Conservation (phyloP, 2,329 filamentous ascomycete genomes). For the Ascochyta koolunga region DNA sequence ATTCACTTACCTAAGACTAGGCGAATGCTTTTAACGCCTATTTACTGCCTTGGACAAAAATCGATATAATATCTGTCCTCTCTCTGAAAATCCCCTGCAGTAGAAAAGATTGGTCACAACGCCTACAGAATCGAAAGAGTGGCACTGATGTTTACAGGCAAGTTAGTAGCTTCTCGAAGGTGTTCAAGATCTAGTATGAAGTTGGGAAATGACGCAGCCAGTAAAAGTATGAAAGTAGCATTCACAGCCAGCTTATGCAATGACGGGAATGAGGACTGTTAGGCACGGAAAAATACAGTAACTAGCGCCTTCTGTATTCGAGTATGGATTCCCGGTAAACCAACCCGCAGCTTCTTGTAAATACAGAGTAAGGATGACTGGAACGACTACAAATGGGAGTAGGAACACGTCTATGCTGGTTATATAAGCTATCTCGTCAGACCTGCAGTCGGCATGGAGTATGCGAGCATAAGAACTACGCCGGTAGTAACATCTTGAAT, state of each 20-base stretch:
- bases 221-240: slow-evolving; percentile 41
- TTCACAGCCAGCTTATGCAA: not conserved
- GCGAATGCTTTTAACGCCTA: too few relatives aligned
- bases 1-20: too few relatives aligned
- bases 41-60: too few relatives aligned
- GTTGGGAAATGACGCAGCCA: slow-evolving; percentile 8
- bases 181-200: too few relatives aligned
- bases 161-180: too few relatives aligned
- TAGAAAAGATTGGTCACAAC: too few relatives aligned
- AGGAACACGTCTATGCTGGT: slow-evolving; percentile 4
- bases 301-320: slow-evolving; percentile 6
- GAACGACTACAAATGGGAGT: slow-evolving; percentile 3
- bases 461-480: too few relatives aligned
- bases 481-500: not conserved
- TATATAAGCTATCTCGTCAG: not conserved
- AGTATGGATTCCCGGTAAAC: not conserved
- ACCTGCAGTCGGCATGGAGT: not conserved
- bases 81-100: too few relatives aligned
- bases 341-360: slow-evolving; percentile 3
- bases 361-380: slow-evolving; percentile 8
- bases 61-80: too few relatives aligned
- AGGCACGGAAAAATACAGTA: slow-evolving; percentile 3
- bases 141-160: too few relatives aligned
- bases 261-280: not conserved
- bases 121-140: too few relatives aligned